Percentiles rank a stretch among this genome's conserved stretches.
Evolutionary conservation across 192 early-diverging fungal genomes (phyloP).

Genomic region (Coemansia sp.): DNA sequence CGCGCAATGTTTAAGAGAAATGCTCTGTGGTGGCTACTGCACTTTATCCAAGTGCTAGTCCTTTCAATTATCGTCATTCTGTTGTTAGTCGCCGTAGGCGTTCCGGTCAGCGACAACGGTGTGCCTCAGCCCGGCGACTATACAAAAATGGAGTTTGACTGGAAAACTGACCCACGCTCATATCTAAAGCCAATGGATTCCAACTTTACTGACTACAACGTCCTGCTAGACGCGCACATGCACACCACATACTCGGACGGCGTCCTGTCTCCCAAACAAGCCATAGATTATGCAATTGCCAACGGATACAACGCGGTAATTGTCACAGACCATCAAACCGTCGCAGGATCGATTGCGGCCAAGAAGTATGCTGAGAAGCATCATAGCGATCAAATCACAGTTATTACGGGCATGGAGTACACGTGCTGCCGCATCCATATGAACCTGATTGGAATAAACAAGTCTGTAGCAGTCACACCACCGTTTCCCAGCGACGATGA

Average conservation of each 20-base stretch:
- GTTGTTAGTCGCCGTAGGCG: slow-evolving; percentile 39
- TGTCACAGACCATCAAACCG: slow-evolving; percentile 72
- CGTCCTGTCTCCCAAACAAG: slow-evolving; percentile 57
- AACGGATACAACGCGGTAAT: slow-evolving; percentile 73
- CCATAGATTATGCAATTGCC: slow-evolving; percentile 64
- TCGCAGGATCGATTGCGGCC: slow-evolving; percentile 63
- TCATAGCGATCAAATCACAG: slow-evolving; percentile 23
- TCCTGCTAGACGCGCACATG: slow-evolving; percentile 66
- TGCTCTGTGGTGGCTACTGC: slow-evolving; percentile 9
- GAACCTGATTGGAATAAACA: slow-evolving; percentile 70
- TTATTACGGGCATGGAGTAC: slow-evolving; percentile 51
- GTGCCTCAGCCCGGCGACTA: slow-evolving; percentile 37
- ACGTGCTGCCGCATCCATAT: slow-evolving; percentile 60
- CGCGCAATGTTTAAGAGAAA: slow-evolving; percentile 4
- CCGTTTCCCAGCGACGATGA: slow-evolving; percentile 65
- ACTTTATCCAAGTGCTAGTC: slow-evolving; percentile 31
- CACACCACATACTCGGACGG: slow-evolving; percentile 68
- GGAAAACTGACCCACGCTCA: slow-evolving; percentile 31
- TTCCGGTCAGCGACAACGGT: slow-evolving; percentile 45
- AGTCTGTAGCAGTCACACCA: slow-evolving; percentile 55
- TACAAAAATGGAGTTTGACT: slow-evolving; percentile 29
- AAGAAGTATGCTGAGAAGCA: slow-evolving; percentile 56
- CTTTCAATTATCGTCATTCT: slow-evolving; percentile 38
- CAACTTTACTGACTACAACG: slow-evolving; percentile 52
- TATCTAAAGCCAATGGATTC: slow-evolving; percentile 41